Conservation (phyloP, 495 filamentous ascomycete genomes). For the Penicillium pancosmium region DNA sequence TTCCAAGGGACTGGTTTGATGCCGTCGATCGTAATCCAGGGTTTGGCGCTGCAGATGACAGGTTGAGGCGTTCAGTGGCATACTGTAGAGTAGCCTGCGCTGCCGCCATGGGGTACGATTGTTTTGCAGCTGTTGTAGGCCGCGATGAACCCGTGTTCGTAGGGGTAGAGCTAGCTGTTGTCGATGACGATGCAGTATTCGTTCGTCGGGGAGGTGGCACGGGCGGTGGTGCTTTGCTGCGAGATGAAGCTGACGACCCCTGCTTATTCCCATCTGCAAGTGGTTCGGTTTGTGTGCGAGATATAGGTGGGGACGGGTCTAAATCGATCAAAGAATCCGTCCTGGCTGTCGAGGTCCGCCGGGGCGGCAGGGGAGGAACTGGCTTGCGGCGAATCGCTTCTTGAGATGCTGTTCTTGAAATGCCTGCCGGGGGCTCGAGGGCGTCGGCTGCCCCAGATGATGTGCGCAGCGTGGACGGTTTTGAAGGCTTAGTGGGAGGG, state of each 20-base stretch:
- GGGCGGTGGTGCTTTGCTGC: constrained; percentile 32
- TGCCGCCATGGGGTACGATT: constrained; percentile 37
- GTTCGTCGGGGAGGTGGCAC: constrained; percentile 42
- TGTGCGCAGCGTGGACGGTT: constrained; percentile 66
- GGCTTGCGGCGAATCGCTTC: constrained; percentile 44
- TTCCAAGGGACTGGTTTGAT: constrained; percentile 31
- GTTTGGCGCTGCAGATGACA: constrained; percentile 24
- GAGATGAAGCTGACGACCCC: constrained; percentile 13
- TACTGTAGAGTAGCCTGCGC: constrained; percentile 37
- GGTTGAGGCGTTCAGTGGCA: constrained; percentile 37
- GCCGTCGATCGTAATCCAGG: constrained; percentile 26
- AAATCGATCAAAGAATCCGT: constrained; percentile 24
- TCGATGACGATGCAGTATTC: constrained; percentile 31
- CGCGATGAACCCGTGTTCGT: constrained; percentile 18
- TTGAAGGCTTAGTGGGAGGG: constrained; percentile 65
- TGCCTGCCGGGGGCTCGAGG: not conserved
- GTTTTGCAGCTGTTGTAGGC: constrained; percentile 23
- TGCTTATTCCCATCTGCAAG: constrained; percentile 4
- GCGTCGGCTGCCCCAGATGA: constrained; percentile 4
- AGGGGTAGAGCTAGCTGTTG: constrained; percentile 6
- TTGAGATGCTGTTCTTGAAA: constrained; percentile 11
- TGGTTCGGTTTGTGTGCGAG: constrained; percentile 20
- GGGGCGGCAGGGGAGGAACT: constrained; percentile 48
- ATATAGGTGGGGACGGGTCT: constrained; percentile 16
- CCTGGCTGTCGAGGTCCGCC: constrained; percentile 30